Evolutionary conservation across 805 yeast species (phyloP).

Genomic region (Teunomyces tritomae): DNA sequence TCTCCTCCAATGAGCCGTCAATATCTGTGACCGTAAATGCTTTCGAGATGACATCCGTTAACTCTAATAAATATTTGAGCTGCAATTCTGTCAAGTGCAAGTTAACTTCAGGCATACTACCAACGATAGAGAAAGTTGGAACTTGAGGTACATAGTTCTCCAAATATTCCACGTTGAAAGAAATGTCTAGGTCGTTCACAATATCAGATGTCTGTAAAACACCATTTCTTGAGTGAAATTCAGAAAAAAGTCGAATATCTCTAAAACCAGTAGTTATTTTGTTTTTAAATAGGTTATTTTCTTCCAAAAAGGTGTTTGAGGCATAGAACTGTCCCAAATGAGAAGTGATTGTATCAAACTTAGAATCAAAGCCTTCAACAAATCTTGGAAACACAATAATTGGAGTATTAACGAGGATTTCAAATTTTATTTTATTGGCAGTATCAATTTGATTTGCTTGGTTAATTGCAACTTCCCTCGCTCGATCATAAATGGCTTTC

Average conservation of each 20-base stretch:
- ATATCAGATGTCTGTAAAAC: slow-evolving; percentile 57
- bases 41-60: slow-evolving; percentile 53
- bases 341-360: slow-evolving; percentile 61
- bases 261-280: slow-evolving; percentile 66
- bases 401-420: slow-evolving; percentile 76
- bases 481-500: slow-evolving; percentile 86
- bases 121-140: slow-evolving; percentile 52
- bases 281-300: slow-evolving; percentile 40
- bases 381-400: slow-evolving; percentile 73
- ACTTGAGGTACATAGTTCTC: slow-evolving; percentile 36
- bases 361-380: slow-evolving; percentile 34
- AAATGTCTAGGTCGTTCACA: slow-evolving; percentile 61
- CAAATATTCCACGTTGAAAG: slow-evolving; percentile 55
- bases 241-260: slow-evolving; percentile 66
- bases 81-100: slow-evolving; percentile 74
- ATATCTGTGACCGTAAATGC: slow-evolving; percentile 48
- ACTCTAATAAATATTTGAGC: slow-evolving; percentile 51
- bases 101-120: slow-evolving; percentile 61
- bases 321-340: slow-evolving; percentile 82
- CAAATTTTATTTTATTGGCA: slow-evolving; percentile 64
- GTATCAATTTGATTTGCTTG: slow-evolving; percentile 67
- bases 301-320: slow-evolving; percentile 52
- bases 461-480: slow-evolving; percentile 83
- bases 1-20: slow-evolving; percentile 44
- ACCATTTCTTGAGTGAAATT: slow-evolving; percentile 44